A percentile compares a stretch with the other conserved stretches of the same genome.
Evolutionary conservation across 768 basidiomycete genomes (phyloP).

Genomic region (Lyophyllum decastes): DNA sequence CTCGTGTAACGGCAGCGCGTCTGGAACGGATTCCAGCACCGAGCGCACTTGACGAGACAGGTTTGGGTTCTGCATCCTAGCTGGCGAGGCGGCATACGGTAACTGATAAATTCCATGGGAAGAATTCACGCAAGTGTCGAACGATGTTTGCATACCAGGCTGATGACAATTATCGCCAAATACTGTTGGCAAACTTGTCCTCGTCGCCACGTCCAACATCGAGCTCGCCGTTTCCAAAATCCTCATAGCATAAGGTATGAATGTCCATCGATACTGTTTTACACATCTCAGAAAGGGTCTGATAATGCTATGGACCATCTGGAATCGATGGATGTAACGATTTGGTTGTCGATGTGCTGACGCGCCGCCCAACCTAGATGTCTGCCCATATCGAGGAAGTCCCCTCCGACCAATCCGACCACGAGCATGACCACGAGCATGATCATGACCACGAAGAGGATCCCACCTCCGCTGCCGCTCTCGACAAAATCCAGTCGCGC

Average conservation of each 20-base stretch:
- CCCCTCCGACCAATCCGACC: conserved; percentile 76
- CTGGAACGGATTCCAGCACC: conserved; percentile 53
- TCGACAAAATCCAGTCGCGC: conserved; percentile 93
- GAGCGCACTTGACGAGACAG: conserved; percentile 56
- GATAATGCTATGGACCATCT: conserved; percentile 4
- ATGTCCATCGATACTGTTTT: not conserved
- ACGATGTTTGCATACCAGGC: conserved; percentile 19
- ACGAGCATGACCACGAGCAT: conserved; percentile 57
- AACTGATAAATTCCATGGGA: not conserved
- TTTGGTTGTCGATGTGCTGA: conserved; percentile 30
- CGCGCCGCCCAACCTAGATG: conserved; percentile 50
- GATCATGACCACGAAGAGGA: conserved; percentile 71
- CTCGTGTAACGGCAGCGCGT: conserved; percentile 51
- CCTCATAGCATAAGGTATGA: conserved; percentile 32
- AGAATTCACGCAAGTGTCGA: not conserved
- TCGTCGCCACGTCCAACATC: conserved; percentile 37
- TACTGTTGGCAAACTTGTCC: conserved; percentile 29
- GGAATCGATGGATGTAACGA: conserved; percentile 34
- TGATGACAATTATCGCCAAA: conserved; percentile 28
- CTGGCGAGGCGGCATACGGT: not conserved
- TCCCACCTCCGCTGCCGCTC: conserved; percentile 79
- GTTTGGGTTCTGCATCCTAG: conserved; percentile 36
- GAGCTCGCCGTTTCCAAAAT: conserved; percentile 33
- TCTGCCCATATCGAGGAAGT: conserved; percentile 86
- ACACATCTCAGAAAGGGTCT: not conserved